Base-by-base conservation (phyloP, 192 early-diverging fungal genomes). In the Spinellus fusiger region DNA sequence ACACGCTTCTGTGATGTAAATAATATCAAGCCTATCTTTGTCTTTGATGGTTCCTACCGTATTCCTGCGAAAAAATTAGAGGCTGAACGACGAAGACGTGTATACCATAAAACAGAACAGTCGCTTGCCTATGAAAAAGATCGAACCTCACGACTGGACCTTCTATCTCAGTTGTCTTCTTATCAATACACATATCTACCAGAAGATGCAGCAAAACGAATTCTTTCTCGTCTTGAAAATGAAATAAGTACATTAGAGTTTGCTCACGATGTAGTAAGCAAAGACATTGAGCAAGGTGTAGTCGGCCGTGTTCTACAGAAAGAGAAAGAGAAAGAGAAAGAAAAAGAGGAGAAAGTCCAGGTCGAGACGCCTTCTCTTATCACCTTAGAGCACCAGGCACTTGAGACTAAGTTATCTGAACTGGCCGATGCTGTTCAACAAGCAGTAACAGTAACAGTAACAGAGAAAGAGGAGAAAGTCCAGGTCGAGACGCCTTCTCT, bases 11-110 rank as follows among this genome's bases (percentile, higher is more conserved):
- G 81, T 46, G 68, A 74, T 15, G 31, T 73, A 15, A 32, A 83
- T 44, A 73, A 70, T 15, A 82, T 86, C 59, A 83, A 70, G 16
- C 86, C 86, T 0, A 68, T 91, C 23, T 84, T 89, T 70, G 73
- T 91, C 1, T 91, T 91, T 76, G 89, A 91, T 56, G 84, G 82
- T 1, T 23, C 52, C 12, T 27, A 15, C 15, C 74, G 83, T 0
- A 62, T 85, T 1, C 51, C 61, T 6, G 78, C 78, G 27, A 90
- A 90, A 59, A 55, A 72, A 10, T 31, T 48, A 27, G 86, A 88
- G 66, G 40, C 69, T 6, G 18, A 33, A 1, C 60, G 66, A 47
- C 70, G 79, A 44, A 44, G 49, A 3, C 38, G 61, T 49, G 57
- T 60, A 26, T 59, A 65, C 4, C 18, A 70, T 3, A 80, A 73